Evolutionary conservation across 2,329 filamentous ascomycete genomes (phyloP).

Genomic region (Lojkania enalia): DNA sequence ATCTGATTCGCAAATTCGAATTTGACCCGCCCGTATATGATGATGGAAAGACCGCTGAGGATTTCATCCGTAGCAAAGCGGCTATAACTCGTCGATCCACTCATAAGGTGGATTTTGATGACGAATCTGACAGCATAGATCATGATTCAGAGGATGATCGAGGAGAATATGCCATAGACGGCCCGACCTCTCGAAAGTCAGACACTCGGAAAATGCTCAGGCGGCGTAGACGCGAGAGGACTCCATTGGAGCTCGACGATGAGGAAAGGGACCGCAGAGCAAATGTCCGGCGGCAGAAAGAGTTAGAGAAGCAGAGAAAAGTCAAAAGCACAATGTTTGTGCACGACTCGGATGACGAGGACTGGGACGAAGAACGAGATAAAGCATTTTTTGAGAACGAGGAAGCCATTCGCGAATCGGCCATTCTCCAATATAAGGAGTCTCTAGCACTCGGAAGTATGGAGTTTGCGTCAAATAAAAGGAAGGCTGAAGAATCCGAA

Average conservation of each 20-base stretch:
- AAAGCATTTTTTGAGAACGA: conserved; percentile 78
- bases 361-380: conserved; percentile 75
- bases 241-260: conserved; percentile 63
- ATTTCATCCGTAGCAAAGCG: conserved; percentile 75
- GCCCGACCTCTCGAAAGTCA: conserved; percentile 61
- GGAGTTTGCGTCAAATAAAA: conserved; percentile 35
- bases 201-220: conserved; percentile 60
- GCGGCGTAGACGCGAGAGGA: conserved; percentile 61
- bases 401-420: conserved; percentile 64
- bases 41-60: conserved; percentile 72
- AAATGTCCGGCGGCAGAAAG: conserved; percentile 64
- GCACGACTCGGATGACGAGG: conserved; percentile 84
- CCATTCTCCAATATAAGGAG: conserved; percentile 53
- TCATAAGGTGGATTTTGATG: conserved; percentile 66
- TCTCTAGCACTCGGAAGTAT: conserved; percentile 49
- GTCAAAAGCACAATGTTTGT: conserved; percentile 87
- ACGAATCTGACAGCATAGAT: conserved; percentile 66
- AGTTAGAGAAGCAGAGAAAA: conserved; percentile 74
- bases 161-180: conserved; percentile 69
- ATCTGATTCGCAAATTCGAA: conserved; percentile 75
- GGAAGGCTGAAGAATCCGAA: conserved; percentile 31
- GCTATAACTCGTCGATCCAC: conserved; percentile 46
- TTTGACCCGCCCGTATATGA: conserved; percentile 78
- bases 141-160: conserved; percentile 57
- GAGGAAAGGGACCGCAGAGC: conserved; percentile 63